Conservation (phyloP, 1,284 basidiomycete genomes). For the Cutaneotrichosporon dermatis region DNA sequence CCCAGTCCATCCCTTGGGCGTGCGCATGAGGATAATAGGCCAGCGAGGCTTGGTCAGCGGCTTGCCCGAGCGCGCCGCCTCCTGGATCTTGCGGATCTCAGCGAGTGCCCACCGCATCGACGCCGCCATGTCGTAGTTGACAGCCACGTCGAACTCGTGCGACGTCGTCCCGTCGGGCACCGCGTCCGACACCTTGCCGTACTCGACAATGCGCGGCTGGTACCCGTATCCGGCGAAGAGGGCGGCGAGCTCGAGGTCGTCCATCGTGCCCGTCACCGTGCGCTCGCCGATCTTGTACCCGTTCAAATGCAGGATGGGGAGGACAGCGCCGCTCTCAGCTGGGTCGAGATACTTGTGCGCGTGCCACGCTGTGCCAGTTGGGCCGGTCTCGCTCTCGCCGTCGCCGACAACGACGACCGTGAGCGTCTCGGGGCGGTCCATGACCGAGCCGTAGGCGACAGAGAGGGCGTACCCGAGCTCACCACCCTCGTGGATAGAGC, state of each 20-base stretch:
- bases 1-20: slow-evolving; percentile 74
- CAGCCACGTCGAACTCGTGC: slow-evolving; percentile 34
- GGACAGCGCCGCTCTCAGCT: slow-evolving; percentile 79
- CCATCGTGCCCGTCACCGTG: slow-evolving; percentile 85
- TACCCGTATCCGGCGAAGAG: slow-evolving; percentile 68
- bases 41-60: slow-evolving; percentile 73
- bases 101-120: slow-evolving; percentile 75
- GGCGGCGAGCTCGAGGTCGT: slow-evolving; percentile 62
- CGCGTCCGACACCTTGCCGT: slow-evolving; percentile 45
- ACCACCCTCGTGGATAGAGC: slow-evolving; percentile 81
- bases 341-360: slow-evolving; percentile 82
- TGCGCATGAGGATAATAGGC: slow-evolving; percentile 77
- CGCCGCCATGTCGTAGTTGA: slow-evolving; percentile 61
- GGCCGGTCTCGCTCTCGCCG: slow-evolving; percentile 81
- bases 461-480: slow-evolving; percentile 83
- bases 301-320: slow-evolving; percentile 81
- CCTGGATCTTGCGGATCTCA: slow-evolving; percentile 72
- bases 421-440: slow-evolving; percentile 78
- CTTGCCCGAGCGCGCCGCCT: slow-evolving; percentile 75
- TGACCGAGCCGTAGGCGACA: slow-evolving; percentile 70
- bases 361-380: slow-evolving; percentile 76
- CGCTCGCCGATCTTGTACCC: slow-evolving; percentile 67
- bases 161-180: slow-evolving; percentile 56
- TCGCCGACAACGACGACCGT: slow-evolving; percentile 76
- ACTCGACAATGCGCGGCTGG: slow-evolving; percentile 74